Percentiles rank a stretch among this genome's conserved stretches.
Evolutionary conservation across 345 rosid genomes (phyloP).

Genomic region (Populus ilicifolia): DNA sequence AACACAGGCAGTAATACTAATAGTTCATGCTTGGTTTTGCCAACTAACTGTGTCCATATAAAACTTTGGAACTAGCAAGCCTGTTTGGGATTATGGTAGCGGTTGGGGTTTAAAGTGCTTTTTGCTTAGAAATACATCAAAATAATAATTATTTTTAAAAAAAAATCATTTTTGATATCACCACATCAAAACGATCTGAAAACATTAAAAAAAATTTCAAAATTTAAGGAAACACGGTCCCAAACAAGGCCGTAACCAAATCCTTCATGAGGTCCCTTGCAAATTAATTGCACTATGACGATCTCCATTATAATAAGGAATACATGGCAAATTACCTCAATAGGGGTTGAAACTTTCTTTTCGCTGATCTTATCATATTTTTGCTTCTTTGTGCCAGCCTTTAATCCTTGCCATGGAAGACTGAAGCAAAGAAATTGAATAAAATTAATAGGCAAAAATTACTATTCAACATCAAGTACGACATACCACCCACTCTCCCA

Average conservation of each 20-base stretch:
- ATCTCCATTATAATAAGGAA: not conserved
- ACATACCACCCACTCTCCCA: not conserved
- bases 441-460: slow-evolving; percentile 16
- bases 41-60: not conserved
- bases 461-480: not conserved
- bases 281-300: not conserved
- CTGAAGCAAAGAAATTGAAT: slow-evolving; percentile 37
- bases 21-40: not conserved
- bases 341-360: slow-evolving; percentile 87
- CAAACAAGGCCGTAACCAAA: not conserved
- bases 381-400: slow-evolving; percentile 95
- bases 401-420: slow-evolving; percentile 97
- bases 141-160: no score
- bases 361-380: slow-evolving; percentile 95
- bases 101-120: no score
- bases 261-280: not conserved
- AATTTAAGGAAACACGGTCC: no score
- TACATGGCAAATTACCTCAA: slow-evolving; percentile 48
- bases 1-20: not conserved
- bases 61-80: not conserved
- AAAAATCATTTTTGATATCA: no score
- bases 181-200: no score
- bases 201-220: no score
- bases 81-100: no score
- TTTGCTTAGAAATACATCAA: no score